Evolutionary conservation across 176 grass and related monocot genomes (phyloP), one percentile per base, ranked within the genome.

Genomic region (Leersia perrieri): DNA sequence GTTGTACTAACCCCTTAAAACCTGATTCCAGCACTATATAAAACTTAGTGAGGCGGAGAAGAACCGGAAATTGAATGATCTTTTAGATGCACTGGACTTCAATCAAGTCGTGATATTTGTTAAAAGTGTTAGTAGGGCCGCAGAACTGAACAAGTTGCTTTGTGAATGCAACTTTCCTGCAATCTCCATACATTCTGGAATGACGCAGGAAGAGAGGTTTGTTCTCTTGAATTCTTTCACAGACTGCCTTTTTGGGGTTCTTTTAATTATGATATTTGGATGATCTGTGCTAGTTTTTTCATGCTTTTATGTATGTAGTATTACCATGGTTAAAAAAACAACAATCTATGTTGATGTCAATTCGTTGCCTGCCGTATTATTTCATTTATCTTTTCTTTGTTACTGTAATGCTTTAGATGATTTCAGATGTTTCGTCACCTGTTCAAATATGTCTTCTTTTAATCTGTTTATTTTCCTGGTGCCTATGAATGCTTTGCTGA

Each of bases 81-180:
- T 99, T 14, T 91, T 99, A 75, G 97, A 99, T 86, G 97, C 97
- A 27, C 77, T 99, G 68, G 97, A 99, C 82, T 99, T 96, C 80
- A 99, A 99, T 35, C 97, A 99, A 86, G 89, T 99, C 68, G 97
- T 99, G 8, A 99, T 99, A 53, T 99, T 99, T 80, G 97, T 99
- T 23, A 99, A 99, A 79, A 99, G 97, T 5, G 93, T 99, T 62
- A 99, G 68, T 40, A 87, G 93, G 60, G 93, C 97, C 15, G 97
- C 91, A 1, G 97, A 99, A 67, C 80, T 99, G 68, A 99, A 99
- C 91, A 99, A 96, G 91, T 81, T 99, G 60, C 90, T 99, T 33
- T 91, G 89, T 0, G 97, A 99, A 36, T 99, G 97, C 84, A 99
- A 99, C 82, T 99, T 99, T 61, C 97, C 97, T 73, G 87, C 97